phyloP scores from a whole-genome alignment of 2,329 filamentous ascomycete genomes.

The Fonsecaea erecta region DNA sequence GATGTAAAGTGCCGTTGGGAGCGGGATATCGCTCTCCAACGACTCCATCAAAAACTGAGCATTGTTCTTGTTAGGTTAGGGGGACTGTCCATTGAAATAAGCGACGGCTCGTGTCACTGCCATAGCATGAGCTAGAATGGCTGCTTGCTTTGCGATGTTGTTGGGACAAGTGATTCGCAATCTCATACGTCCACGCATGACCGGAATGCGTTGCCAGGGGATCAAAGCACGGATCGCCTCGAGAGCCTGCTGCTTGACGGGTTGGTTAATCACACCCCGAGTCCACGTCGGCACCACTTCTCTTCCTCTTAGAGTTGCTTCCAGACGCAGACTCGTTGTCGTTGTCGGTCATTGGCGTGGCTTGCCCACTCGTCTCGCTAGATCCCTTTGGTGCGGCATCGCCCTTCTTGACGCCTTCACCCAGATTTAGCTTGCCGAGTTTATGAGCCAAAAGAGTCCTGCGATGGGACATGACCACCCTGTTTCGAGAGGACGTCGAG shows the following conservation, averaged over 20 bases:
- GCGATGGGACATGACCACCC: slow-evolving; percentile 66
- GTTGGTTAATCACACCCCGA: slow-evolving; percentile 82
- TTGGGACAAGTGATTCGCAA: slow-evolving; percentile 85
- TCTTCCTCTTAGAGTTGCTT: slow-evolving; percentile 38
- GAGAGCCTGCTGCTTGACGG: slow-evolving; percentile 90
- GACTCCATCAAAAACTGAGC: background rate
- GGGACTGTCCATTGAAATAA: no score
- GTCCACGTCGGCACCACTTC: slow-evolving; percentile 73
- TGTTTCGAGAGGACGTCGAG: slow-evolving; percentile 80
- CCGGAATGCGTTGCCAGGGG: slow-evolving; percentile 88
- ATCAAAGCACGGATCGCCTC: slow-evolving; percentile 97
- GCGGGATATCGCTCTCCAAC: slow-evolving; percentile 27
- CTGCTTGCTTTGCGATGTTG: slow-evolving; percentile 76
- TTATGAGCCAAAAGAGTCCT: slow-evolving; percentile 49
- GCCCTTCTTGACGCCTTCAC: slow-evolving; percentile 40
- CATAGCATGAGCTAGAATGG: no score
- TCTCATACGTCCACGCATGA: slow-evolving; percentile 89
- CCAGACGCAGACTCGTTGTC: slow-evolving; percentile 32
- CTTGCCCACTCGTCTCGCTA: slow-evolving; percentile 32
- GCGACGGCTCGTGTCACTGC: no score
- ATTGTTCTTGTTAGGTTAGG: background rate
- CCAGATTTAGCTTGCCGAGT: slow-evolving; percentile 40
- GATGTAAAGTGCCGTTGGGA: slow-evolving; percentile 26
- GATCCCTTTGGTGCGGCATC: slow-evolving; percentile 47
- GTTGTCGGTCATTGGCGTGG: slow-evolving; percentile 36